Evolutionary conservation across 768 basidiomycete species (phyloP).

Genomic region (Macrolepiota fuliginosa): DNA sequence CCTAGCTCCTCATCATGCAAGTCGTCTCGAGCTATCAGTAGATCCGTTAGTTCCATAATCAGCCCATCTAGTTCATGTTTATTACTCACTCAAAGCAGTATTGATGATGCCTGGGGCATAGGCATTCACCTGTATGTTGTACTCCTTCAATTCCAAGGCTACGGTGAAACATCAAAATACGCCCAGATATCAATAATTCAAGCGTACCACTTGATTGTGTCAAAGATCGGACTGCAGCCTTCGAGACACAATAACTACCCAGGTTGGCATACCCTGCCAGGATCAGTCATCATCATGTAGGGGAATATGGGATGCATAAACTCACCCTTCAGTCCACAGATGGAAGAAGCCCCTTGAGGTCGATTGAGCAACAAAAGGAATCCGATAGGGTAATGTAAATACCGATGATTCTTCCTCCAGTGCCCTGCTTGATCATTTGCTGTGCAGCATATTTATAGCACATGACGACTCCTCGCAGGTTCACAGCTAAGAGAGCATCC

Average conservation of each 20-base stretch:
- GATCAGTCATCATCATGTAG: neutral
- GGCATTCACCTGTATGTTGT: slow-evolving; percentile 41
- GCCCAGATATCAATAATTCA: neutral
- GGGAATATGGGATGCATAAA: neutral
- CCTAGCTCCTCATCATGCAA: neutral
- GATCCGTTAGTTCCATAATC: neutral
- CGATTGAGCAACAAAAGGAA: neutral
- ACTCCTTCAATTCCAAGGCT: slow-evolving; percentile 35
- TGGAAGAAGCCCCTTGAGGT: slow-evolving; percentile 23
- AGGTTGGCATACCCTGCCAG: neutral
- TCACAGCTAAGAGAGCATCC: slow-evolving; percentile 45
- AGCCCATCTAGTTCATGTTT: neutral
- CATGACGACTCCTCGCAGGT: slow-evolving; percentile 54
- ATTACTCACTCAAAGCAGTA: slow-evolving; percentile 6
- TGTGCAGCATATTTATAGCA: slow-evolving; percentile 66
- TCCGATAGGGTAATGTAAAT: neutral
- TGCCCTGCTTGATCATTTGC: slow-evolving; percentile 56
- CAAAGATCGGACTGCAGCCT: slow-evolving; percentile 39
- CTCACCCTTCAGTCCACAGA: slow-evolving; percentile 26
- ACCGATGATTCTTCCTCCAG: slow-evolving; percentile 56
- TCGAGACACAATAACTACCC: slow-evolving; percentile 30
- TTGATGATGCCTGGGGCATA: slow-evolving; percentile 32
- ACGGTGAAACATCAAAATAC: neutral
- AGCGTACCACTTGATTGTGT: slow-evolving; percentile 36
- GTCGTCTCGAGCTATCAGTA: neutral